Evolutionary conservation across 2,329 filamentous ascomycete species (phyloP), one percentile per base, ranked within the genome.

Genomic region (Alternaria novae-zelandiae): DNA sequence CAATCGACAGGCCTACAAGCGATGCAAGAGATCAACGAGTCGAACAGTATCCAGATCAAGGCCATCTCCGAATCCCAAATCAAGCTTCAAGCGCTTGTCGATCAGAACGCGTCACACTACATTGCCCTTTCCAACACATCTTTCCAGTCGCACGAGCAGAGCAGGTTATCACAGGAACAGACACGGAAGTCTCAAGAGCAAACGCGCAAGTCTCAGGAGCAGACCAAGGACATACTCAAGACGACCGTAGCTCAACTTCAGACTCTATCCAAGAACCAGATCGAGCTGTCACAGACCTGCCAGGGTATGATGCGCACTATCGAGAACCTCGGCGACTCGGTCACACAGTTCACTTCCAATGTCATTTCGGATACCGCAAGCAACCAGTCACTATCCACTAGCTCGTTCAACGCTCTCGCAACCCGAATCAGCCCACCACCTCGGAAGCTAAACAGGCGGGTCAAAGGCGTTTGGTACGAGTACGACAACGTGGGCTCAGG

Each of bases 11-110:
- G 77, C 6, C 70, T 79, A 3, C 71, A 76, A 54, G 70, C 68
- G 46, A 79, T 79, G 77, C 77, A 79, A 47, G 74, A 78, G 47
- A 78, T 79, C 64, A 78, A 78, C 53, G 76, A 79, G 50, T 73
- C 75, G 7, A 78, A 75, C 56, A 69, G 68, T 20, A 71, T 73
- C 6, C 77, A 79, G 57, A 78, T 79, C 59, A 79, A 78, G 60
- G 69, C 69, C 3, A 72, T 79, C 1, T 70, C 75, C 3, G 74
- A 76, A 36, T 68, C 70, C 10, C 77, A 78, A 57, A 65, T 70
- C 6, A 76, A 72, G 45, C 68, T 79, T 1, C 76, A 78, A 51
- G 26, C 64, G 0, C 67, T 78, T 3, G 69, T 78, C 25, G 72
- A 71, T 36, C 68, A 78, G 53, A 79, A 79, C 20, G 75, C 76